Evolutionary conservation across 192 early-diverging fungal genomes (phyloP).

Genomic region (Mortierella hygrophila): DNA sequence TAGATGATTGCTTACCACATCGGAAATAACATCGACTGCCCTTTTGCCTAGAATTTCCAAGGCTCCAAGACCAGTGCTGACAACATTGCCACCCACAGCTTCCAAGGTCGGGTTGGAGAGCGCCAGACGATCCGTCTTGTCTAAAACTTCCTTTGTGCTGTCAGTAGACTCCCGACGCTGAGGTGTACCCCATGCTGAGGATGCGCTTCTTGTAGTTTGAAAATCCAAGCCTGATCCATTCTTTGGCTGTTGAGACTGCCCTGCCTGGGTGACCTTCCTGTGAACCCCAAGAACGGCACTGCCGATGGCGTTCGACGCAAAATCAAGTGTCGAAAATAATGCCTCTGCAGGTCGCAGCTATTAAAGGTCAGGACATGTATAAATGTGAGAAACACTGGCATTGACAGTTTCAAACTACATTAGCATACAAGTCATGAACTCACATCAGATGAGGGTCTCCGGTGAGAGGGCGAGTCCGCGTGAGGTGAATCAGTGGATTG

Average conservation of each 20-base stretch:
- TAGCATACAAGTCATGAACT: not conserved
- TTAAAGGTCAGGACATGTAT: not conserved
- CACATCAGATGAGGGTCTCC: conserved; percentile 39
- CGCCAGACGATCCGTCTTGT: conserved; percentile 9
- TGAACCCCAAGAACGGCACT: conserved; percentile 51
- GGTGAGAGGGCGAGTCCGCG: not conserved
- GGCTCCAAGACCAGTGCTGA: conserved; percentile 47
- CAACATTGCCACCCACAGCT: conserved; percentile 42
- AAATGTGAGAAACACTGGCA: no score
- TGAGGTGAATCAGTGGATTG: not conserved
- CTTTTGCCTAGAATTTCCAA: conserved; percentile 46
- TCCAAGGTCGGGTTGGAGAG: conserved; percentile 27
- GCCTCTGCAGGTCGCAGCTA: conserved; percentile 43
- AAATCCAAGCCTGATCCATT: not conserved
- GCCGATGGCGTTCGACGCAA: conserved; percentile 54
- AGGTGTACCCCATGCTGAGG: not conserved
- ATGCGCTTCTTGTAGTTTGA: not conserved
- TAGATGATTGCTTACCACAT: conserved; percentile 27
- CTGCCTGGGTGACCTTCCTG: conserved; percentile 38
- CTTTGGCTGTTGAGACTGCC: conserved; percentile 11
- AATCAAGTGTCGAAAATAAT: conserved; percentile 47
- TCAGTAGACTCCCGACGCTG: not conserved
- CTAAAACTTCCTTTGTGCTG: not conserved
- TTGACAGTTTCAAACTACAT: not conserved
- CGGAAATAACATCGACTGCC: conserved; percentile 47